These are phyloP conservation scores for Phytophthora colocasiae DNA, from an alignment of 352 stramenopile species.

Conservation along the genomic window DNA sequence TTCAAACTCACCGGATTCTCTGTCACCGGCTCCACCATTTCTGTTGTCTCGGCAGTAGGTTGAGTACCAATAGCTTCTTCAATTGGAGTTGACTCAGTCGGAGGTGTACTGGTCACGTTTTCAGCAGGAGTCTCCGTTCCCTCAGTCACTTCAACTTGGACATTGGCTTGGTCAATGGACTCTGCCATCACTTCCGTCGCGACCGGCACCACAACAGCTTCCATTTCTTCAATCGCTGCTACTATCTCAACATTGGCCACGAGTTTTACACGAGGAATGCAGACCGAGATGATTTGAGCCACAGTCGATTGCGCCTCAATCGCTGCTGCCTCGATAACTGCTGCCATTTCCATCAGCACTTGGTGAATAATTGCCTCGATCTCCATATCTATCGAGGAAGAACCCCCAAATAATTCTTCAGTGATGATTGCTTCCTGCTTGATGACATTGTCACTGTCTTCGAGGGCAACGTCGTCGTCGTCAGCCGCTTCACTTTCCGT, in stretches of 20 bases:
- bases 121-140: not conserved
- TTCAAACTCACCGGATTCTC: constrained; percentile 18
- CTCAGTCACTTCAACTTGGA: constrained; percentile 25
- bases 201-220: not conserved
- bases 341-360: constrained; percentile 22
- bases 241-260: no score
- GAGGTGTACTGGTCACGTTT: not conserved
- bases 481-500: constrained; percentile 21
- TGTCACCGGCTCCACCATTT: constrained; percentile 20
- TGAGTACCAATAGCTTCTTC: constrained; percentile 21
- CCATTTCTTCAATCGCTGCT: constrained; percentile 1
- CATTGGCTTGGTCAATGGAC: constrained; percentile 11
- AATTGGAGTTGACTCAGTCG: constrained; percentile 6
- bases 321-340: constrained; percentile 20
- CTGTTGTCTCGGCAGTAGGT: constrained; percentile 4
- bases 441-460: constrained; percentile 6
- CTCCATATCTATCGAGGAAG: constrained; percentile 15
- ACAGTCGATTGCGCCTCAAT: not conserved
- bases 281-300: not conserved
- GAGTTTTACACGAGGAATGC: not conserved
- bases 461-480: constrained; percentile 12
- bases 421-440: constrained; percentile 3
- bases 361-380: constrained; percentile 20
- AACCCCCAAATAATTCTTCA: not conserved
- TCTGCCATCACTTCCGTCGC: constrained; percentile 10